These are phyloP conservation scores for Cichorium intybus DNA, from an alignment of 140 eudicot species.

Conservation along the genomic window DNA sequence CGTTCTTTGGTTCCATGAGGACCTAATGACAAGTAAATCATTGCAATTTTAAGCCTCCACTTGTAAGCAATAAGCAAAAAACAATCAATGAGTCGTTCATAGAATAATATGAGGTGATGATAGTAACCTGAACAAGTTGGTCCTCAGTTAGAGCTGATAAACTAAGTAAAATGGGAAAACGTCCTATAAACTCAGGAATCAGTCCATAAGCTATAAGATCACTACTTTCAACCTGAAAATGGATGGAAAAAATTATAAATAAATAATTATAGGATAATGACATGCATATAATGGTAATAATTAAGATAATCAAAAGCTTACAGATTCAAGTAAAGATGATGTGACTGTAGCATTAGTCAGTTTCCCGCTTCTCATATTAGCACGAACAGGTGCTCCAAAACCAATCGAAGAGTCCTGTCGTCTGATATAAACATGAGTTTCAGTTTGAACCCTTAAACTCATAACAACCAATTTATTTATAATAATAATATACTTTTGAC, in stretches of 20 bases:
- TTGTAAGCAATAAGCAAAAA: conserved; percentile 1
- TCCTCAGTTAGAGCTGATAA: conserved; percentile 75
- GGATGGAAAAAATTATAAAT: not conserved
- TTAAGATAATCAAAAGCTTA: conserved; percentile 37
- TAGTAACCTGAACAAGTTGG: conserved; percentile 71
- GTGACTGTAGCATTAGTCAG: conserved; percentile 64
- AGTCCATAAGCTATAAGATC: conserved; percentile 90
- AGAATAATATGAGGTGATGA: not conserved
- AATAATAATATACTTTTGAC: not conserved
- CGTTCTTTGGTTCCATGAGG: conserved; percentile 76
- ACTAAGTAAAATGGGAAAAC: conserved; percentile 89
- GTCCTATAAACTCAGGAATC: conserved; percentile 91
- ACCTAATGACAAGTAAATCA: conserved; percentile 41
- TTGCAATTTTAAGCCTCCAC: not conserved
- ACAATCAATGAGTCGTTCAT: not conserved
- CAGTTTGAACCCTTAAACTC: conserved; percentile 4
- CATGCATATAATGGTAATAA: not conserved
- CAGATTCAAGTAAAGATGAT: conserved; percentile 77
- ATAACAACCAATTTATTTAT: conserved; percentile 2
- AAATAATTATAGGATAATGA: not conserved
- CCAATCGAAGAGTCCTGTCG: conserved; percentile 96
- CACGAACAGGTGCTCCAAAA: conserved; percentile 97
- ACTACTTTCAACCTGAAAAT: conserved; percentile 83
- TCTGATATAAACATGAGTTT: conserved; percentile 42
- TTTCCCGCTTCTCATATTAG: conserved; percentile 80